phyloP scores from a whole-genome alignment of 805 yeast genomes.

The Candida caryicola region DNA sequence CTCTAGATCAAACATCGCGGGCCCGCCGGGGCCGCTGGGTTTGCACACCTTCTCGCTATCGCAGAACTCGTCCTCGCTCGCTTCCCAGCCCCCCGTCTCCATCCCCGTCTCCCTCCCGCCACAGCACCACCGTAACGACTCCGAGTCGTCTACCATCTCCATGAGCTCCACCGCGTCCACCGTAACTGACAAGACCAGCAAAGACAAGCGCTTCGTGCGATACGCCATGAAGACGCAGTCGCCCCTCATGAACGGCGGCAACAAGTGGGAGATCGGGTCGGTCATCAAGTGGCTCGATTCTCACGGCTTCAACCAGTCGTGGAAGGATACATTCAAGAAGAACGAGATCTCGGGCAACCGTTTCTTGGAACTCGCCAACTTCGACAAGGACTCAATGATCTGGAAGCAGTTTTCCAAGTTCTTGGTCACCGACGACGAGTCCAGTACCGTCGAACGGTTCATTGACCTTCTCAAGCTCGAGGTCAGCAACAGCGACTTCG shows the following conservation, averaged over 20 bases:
- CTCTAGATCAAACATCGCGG: not conserved
- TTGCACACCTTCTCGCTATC: not conserved
- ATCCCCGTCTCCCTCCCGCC: conserved; percentile 1
- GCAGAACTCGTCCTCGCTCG: not conserved
- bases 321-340: conserved; percentile 65
- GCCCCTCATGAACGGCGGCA: conserved; percentile 33
- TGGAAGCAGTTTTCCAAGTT: conserved; percentile 44
- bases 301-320: conserved; percentile 67
- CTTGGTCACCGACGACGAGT: conserved; percentile 40
- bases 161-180: conserved; percentile 30
- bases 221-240: conserved; percentile 42
- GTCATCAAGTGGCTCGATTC: conserved; percentile 65
- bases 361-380: conserved; percentile 66
- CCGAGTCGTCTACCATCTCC: conserved; percentile 35
- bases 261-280: conserved; percentile 69
- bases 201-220: conserved; percentile 40
- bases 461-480: conserved; percentile 42
- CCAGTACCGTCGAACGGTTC: conserved; percentile 57
- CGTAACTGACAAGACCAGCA: conserved; percentile 25
- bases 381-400: conserved; percentile 47
- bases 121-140: conserved; percentile 30
- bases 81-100: not conserved
- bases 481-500: conserved; percentile 7
- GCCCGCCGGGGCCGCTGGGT: too few relatives aligned
- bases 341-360: conserved; percentile 58